Evolutionary conservation across 345 rosid genomes (phyloP).

Genomic region (Salix arbutifolia): DNA sequence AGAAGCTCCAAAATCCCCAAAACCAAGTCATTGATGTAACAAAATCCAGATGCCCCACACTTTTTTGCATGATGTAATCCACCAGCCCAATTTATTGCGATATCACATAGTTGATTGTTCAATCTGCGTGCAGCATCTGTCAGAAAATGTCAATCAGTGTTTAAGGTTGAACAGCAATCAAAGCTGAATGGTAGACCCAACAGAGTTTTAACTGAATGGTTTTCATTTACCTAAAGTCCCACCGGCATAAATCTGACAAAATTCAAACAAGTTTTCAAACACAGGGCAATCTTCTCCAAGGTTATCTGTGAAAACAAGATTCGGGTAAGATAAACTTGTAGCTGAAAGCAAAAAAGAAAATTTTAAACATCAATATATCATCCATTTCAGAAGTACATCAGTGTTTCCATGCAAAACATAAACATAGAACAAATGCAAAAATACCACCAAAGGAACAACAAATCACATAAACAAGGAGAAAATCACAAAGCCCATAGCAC

Average conservation of each 20-base stretch:
- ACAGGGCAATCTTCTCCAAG: conserved; percentile 99
- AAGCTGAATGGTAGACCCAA: not conserved
- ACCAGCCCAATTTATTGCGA: conserved; percentile 99
- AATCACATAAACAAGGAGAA: not conserved
- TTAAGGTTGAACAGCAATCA: conserved; percentile 6
- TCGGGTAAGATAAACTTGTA: not conserved
- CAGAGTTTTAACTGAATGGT: not conserved
- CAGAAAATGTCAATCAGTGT: conserved; percentile 6
- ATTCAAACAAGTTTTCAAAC: conserved; percentile 86
- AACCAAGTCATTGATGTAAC: conserved; percentile 95
- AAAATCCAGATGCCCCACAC: conserved; percentile 96
- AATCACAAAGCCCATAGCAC: not conserved
- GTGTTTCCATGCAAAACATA: not conserved
- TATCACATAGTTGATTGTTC: conserved; percentile 88
- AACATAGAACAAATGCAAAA: not conserved
- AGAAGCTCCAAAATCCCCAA: conserved; percentile 91
- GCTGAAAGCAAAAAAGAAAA: not conserved
- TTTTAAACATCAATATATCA: not conserved
- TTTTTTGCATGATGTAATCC: conserved; percentile 98
- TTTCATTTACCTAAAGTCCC: conserved; percentile 79
- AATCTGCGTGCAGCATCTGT: conserved; percentile 90
- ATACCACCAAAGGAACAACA: not conserved
- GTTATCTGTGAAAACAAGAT: conserved; percentile 49
- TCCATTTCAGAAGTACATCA: not conserved
- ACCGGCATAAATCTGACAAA: conserved; percentile 97